Conservation (phyloP, 1,139 yeast genomes). For the Yamadazyma dendronema region DNA sequence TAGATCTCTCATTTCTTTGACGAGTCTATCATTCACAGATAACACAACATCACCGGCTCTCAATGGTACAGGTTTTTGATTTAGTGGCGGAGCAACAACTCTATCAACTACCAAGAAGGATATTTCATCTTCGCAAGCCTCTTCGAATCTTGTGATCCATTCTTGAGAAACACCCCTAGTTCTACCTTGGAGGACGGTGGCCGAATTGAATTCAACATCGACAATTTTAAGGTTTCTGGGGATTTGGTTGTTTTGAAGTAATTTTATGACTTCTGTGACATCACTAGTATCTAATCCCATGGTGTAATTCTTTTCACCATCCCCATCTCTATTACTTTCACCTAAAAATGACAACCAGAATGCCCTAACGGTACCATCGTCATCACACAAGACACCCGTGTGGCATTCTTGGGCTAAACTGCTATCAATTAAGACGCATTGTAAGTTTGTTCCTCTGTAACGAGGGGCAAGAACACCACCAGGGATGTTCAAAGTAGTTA, state of each 20-base stretch:
- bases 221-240: conserved; percentile 64
- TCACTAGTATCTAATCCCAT: conserved; percentile 82
- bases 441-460: conserved; percentile 82
- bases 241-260: conserved; percentile 48
- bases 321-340: conserved; percentile 47
- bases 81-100: conserved; percentile 52
- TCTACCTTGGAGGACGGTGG: conserved; percentile 74
- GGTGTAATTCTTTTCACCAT: conserved; percentile 61
- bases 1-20: conserved; percentile 67
- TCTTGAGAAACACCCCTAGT: conserved; percentile 81
- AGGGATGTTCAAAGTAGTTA: conserved; percentile 73
- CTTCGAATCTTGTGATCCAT: conserved; percentile 73
- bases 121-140: conserved; percentile 56
- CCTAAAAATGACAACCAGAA: conserved; percentile 84
- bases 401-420: conserved; percentile 71
- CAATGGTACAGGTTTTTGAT: conserved; percentile 30
- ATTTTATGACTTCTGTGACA: conserved; percentile 53
- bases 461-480: conserved; percentile 69
- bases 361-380: conserved; percentile 77
- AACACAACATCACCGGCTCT: conserved; percentile 70
- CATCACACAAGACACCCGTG: conserved; percentile 77
- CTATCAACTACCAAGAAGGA: conserved; percentile 73
- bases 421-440: conserved; percentile 73
- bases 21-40: conserved; percentile 62
- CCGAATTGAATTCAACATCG: conserved; percentile 74